Base-by-base conservation (phyloP, 2,329 filamentous ascomycete species). In the Pseudogymnoascus sp. region DNA sequence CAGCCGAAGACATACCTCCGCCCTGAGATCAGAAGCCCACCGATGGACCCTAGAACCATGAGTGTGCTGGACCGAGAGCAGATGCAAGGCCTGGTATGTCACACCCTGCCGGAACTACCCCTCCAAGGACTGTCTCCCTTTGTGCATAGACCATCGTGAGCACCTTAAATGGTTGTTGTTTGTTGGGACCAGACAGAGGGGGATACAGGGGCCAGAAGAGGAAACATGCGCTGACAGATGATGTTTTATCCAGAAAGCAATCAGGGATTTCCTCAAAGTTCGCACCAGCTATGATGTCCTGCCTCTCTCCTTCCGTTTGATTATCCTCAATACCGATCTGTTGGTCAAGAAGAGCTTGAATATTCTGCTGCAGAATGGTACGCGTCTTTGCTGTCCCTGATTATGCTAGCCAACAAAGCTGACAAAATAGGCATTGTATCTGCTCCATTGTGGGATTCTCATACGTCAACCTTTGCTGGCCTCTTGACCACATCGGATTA, bases 261-360 rank as follows among this genome's bases (percentile, higher is more conserved):
- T 97, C 71, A 90, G 95, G 77, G 90, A 96, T 71, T 99, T 99
- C 78, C 87, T 99, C 74, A 96, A 93, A 77, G 89, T 96, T 70
- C 89, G 95, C 73, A 97, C 91, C 36, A 97, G 93, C 76, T 99
- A 99, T 80, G 95, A 99, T 78, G 95, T 99, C 69, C 83, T 99
- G 59, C 95, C 95, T 17, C 85, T 99, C 66, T 97, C 93, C 69
- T 99, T 96, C 78, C 90, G 95, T 67, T 86, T 99, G 63, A 96
- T 99, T 73, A 86, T 97, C 68, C 90, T 99, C 75, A 96, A 99
- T 77, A 97, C 92, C 67, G 88, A 93, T 67, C 83, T 99, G 64
- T 86, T 97, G 63, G 96, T 99, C 71, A 96, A 96, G 80, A 97
- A 97, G 83, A 97, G 92, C 76, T 80, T 99, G 72, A 92, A 91